Base-by-base conservation (phyloP, 2,329 filamentous ascomycete genomes). In the Alternaria solani region DNA sequence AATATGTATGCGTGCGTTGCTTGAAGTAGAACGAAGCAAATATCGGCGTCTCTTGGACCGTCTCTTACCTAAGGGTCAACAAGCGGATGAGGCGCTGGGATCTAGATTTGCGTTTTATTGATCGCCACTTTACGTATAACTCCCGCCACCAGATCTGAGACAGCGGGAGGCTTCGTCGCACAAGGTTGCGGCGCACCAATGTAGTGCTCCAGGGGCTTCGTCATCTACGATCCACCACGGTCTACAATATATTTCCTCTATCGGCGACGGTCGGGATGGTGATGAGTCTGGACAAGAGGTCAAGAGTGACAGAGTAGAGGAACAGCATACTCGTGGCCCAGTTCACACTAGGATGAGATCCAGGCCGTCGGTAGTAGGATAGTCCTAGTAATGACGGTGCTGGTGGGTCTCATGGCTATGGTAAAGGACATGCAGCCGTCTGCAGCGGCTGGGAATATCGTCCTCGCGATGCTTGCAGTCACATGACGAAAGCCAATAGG, bases 401-500 rank as follows among this genome's bases (percentile, higher is more conserved):
- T 23, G 18, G 49, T 41, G 49, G 32, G 49, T 38, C 34, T 30
- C 36, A 26, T 20, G 32, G 34, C 49, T 5, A 8, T 53, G 43
- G 38, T 34, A 41, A 49, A 2, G 18, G 46, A 41, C 39, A 18
- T n/a, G 57, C 43, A 32, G 51, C 42, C 32, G 41, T 51, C 25
- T 55, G 7, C 9, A 34, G 59, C 49, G 55, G 48, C 36, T 53
- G 42, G 48, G 25, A 51, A 47, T 28, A 57, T 18, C 16, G 28
- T 30, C 36, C 42, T 55, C 32, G 36, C 41, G 39, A 44, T 56
- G 52, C 43, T 52, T 14, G 30, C 7, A 18, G 48, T 62, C 70
- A 73, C 70, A 70, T 73, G 70, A 72, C 44, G 7, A 36, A 38
- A 51, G 39, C 57, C 49, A 59, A 57, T 52, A 20, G 58, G 39